phyloP scores from a whole-genome alignment of 176 grass and related monocot species.

The Aegilops longissima region DNA sequence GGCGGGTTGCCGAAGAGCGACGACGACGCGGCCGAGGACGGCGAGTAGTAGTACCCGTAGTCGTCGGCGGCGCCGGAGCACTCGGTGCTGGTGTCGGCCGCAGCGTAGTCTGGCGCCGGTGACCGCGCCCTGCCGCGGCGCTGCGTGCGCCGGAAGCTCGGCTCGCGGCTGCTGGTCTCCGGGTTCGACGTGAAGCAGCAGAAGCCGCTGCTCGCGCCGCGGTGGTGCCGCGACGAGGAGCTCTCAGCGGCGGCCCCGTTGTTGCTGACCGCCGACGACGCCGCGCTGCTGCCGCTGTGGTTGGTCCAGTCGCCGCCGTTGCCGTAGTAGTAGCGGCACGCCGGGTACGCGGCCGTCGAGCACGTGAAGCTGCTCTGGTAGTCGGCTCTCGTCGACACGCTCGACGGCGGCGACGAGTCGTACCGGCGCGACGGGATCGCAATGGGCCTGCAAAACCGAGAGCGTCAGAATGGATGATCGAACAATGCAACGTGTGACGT shows the following conservation, averaged over 20 bases:
- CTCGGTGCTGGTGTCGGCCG: conserved; percentile 34
- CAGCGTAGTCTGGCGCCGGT: background rate
- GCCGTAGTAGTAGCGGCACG: conserved; percentile 46
- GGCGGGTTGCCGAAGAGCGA: conserved; percentile 41
- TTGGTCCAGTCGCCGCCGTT: conserved; percentile 22
- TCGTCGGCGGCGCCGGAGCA: conserved; percentile 34
- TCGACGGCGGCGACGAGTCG: conserved; percentile 55
- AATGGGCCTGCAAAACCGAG: conserved; percentile 50
- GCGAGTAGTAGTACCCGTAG: conserved; percentile 56
- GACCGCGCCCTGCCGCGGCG: conserved; percentile 18
- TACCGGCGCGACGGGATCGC: conserved; percentile 58
- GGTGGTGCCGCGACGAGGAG: background rate
- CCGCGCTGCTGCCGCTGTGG: conserved; percentile 20
- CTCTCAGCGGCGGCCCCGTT: background rate
- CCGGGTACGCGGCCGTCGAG: conserved; percentile 33
- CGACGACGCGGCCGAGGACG: conserved; percentile 64
- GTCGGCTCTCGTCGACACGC: conserved; percentile 43
- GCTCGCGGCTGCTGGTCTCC: conserved; percentile 50
- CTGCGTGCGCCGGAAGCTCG: conserved; percentile 59
- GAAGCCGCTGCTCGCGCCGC: conserved; percentile 45
- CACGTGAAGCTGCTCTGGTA: conserved; percentile 48
- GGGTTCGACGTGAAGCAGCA: conserved; percentile 69
- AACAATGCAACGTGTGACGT: background rate
- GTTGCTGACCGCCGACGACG: background rate
- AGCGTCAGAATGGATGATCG: background rate